These are phyloP conservation scores for Aphanoascus verrucosus DNA, from an alignment of 2,329 filamentous ascomycete species.

Conservation along the genomic window DNA sequence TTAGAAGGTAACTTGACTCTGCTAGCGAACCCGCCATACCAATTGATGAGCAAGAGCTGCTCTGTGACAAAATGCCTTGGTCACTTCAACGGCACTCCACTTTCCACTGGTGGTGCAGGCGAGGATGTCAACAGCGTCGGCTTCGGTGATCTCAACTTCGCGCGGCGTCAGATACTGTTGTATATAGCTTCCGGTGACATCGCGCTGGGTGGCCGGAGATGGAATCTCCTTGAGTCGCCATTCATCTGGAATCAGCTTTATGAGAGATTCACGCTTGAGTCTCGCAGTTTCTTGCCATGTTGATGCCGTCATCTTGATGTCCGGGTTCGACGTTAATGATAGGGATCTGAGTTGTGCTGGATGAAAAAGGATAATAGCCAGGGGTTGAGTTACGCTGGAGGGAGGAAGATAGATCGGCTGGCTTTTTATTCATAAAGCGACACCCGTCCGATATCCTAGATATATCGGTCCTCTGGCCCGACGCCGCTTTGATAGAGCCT, in stretches of 20 bases:
- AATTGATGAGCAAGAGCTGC: slow-evolving; percentile 15
- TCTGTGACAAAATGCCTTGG: slow-evolving; percentile 11
- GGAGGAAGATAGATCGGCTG: too few species aligned
- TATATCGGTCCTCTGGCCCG: too few species aligned
- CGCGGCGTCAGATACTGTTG: slow-evolving; percentile 8
- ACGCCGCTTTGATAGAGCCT: too few species aligned
- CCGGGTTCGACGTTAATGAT: slow-evolving; percentile 10
- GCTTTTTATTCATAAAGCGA: too few species aligned
- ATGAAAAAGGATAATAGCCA: too few species aligned
- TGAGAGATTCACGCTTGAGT: slow-evolving; percentile 7
- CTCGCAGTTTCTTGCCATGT: slow-evolving; percentile 5
- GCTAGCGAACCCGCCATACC: background rate
- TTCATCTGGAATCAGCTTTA: slow-evolving; percentile 8
- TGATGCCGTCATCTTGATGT: slow-evolving; percentile 24
- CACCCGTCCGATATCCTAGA: too few species aligned
- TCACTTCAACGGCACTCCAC: slow-evolving; percentile 11
- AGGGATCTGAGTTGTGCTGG: too few species aligned
- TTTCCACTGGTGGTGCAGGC: slow-evolving; percentile 7
- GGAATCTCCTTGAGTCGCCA: slow-evolving; percentile 12
- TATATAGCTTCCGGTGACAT: slow-evolving; percentile 12
- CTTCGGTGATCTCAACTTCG: slow-evolving; percentile 9
- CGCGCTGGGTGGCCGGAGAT: slow-evolving; percentile 2
- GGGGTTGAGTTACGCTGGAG: too few species aligned
- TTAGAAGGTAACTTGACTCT: background rate
- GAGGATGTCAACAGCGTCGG: slow-evolving; percentile 7